Evolutionary conservation across 495 filamentous ascomycete genomes (phyloP).

Genomic region (Xylaria grammica): DNA sequence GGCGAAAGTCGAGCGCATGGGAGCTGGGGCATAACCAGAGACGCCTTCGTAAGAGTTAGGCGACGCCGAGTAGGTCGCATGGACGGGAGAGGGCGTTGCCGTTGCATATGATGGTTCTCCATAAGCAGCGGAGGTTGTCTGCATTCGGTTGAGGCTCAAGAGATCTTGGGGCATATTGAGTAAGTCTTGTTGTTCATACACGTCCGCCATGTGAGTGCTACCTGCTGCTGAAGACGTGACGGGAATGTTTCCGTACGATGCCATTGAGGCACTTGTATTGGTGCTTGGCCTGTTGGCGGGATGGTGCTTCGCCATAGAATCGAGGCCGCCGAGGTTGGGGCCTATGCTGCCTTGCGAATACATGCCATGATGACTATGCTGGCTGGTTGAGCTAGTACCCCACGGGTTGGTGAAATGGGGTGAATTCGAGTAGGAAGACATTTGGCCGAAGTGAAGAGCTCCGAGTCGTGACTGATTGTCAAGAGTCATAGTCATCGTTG

Average conservation of each 20-base stretch:
- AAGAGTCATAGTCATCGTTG: conserved; percentile 83
- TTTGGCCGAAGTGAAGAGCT: conserved; percentile 80
- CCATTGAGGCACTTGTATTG: conserved; percentile 66
- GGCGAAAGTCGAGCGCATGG: conserved; percentile 64
- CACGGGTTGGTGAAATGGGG: conserved; percentile 96
- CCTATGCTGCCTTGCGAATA: conserved; percentile 59
- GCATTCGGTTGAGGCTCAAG: conserved; percentile 60
- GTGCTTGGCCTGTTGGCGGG: conserved; percentile 61
- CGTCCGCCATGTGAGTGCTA: conserved; percentile 70
- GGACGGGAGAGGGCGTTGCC: conserved; percentile 63
- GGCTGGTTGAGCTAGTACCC: conserved; percentile 66
- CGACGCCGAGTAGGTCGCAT: conserved; percentile 69
- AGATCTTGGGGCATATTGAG: conserved; percentile 78
- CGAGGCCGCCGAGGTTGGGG: conserved; percentile 53
- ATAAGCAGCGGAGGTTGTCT: conserved; percentile 56
- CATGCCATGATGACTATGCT: conserved; percentile 56
- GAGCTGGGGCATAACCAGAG: conserved; percentile 63
- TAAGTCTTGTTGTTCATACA: conserved; percentile 70
- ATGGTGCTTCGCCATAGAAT: conserved; percentile 52
- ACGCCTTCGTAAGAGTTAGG: conserved; percentile 70
- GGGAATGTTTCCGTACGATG: conserved; percentile 71
- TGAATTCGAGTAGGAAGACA: conserved; percentile 62
- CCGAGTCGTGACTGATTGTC: conserved; percentile 85
- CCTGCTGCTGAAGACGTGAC: conserved; percentile 75
- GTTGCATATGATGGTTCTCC: conserved; percentile 53